Percentiles rank a stretch among this genome's conserved stretches.
Evolutionary conservation across 2,329 filamentous ascomycete genomes (phyloP).

Genomic region (Rhynchosporium agropyri): DNA sequence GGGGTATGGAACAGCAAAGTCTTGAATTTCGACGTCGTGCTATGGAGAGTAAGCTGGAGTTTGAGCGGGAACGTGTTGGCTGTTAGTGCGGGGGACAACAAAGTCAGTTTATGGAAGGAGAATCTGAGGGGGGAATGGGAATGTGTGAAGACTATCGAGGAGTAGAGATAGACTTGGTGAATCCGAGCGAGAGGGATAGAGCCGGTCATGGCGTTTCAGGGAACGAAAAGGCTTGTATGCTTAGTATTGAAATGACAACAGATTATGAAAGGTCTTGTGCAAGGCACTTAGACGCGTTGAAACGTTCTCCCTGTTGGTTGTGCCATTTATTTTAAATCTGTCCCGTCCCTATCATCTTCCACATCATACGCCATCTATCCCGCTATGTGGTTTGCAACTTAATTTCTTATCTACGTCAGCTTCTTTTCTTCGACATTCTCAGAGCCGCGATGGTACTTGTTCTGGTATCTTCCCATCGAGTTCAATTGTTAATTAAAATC

Average conservation of each 20-base stretch:
- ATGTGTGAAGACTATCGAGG: constrained; percentile 93
- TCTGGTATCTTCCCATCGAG: too few relatives aligned
- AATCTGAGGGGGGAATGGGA: constrained; percentile 97
- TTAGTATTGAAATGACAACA: constrained; percentile 25
- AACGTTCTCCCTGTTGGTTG: background rate
- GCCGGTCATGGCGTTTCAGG: constrained; percentile 27
- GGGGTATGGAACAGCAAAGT: constrained; percentile 84
- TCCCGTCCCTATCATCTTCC: background rate
- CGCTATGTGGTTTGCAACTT: background rate
- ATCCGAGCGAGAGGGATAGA: constrained; percentile 19
- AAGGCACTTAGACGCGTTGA: constrained; percentile 24
- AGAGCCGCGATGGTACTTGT: too few relatives aligned
- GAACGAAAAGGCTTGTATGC: constrained; percentile 34
- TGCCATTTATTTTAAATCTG: background rate
- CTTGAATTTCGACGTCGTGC: constrained; percentile 82
- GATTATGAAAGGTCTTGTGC: constrained; percentile 21
- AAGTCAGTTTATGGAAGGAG: constrained; percentile 98
- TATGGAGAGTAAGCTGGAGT: constrained; percentile 98
- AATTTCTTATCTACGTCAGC: background rate
- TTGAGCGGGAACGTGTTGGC: constrained; percentile 95
- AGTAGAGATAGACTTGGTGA: constrained; percentile 51
- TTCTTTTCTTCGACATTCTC: background rate
- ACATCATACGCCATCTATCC: background rate
- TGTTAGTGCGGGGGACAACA: constrained; percentile 92
- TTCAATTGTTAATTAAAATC: too few relatives aligned